Conservation (phyloP, 345 rosid species). For the Eucalyptus pauciflora region DNA sequence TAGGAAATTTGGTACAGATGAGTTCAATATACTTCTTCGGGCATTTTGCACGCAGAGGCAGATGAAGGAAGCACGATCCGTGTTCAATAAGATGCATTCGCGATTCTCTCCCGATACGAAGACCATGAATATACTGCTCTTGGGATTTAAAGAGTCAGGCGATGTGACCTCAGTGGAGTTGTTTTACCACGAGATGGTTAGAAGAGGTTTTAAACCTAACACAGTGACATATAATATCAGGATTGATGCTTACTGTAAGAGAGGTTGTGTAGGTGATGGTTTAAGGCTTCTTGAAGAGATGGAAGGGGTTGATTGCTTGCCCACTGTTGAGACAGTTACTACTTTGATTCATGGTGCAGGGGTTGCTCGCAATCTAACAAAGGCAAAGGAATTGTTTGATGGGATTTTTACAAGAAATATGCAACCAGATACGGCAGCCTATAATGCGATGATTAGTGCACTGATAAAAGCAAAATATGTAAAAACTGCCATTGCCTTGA, state of each 20-base stretch:
- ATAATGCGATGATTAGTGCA: constrained; percentile 68
- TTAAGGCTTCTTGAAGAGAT: constrained; percentile 70
- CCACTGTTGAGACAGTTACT: constrained; percentile 54
- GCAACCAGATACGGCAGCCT: constrained; percentile 51
- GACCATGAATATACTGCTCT: constrained; percentile 71
- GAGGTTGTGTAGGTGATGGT: constrained; percentile 54
- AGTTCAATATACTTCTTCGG: constrained; percentile 66
- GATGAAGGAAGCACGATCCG: constrained; percentile 76
- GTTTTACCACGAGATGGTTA: constrained; percentile 71
- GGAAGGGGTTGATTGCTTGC: constrained; percentile 26
- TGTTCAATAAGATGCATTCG: constrained; percentile 45
- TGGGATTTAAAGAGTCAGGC: constrained; percentile 76
- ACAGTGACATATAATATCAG: constrained; percentile 44
- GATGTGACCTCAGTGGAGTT: constrained; percentile 69
- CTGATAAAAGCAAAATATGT: constrained; percentile 37
- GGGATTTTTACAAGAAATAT: constrained; percentile 45
- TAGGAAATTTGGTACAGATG: constrained; percentile 46
- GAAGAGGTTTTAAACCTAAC: constrained; percentile 58
- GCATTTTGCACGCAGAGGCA: constrained; percentile 63
- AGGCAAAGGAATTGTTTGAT: constrained; percentile 68
- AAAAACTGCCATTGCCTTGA: constrained; percentile 39
- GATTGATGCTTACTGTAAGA: constrained; percentile 83
- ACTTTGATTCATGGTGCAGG: constrained; percentile 88
- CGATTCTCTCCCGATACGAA: constrained; percentile 51
- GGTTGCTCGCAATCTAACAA: constrained; percentile 31